Evolutionary conservation across 306 rosid species (phyloP).

Genomic region (Glycine soja): DNA sequence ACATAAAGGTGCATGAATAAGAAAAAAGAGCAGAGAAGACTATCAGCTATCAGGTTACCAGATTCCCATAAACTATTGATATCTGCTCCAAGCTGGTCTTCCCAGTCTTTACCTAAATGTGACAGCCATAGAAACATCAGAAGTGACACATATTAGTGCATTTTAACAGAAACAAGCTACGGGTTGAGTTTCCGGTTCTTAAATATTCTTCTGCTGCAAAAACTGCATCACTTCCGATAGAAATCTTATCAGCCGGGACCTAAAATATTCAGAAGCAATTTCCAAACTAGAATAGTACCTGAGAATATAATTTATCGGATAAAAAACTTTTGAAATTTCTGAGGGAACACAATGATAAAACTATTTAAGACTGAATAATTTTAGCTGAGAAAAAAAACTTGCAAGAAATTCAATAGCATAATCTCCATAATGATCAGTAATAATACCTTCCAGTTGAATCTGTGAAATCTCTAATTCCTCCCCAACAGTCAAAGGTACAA

Average conservation of each 20-base stretch:
- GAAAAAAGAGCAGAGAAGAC: background rate
- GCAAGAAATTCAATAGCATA: conserved; percentile 15
- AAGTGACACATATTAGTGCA: conserved; percentile 37
- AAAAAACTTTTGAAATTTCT: background rate
- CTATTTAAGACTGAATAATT: background rate
- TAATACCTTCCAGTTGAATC: conserved; percentile 89
- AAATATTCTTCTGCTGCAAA: conserved; percentile 94
- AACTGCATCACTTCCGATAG: conserved; percentile 96
- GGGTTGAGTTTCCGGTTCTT: conserved; percentile 63
- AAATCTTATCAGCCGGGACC: conserved; percentile 98
- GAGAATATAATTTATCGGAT: conserved; percentile 31
- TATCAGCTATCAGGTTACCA: conserved; percentile 55
- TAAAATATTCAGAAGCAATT: conserved; percentile 96
- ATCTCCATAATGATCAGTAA: conserved; percentile 33
- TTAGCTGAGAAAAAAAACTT: background rate
- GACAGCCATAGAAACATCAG: conserved; percentile 44
- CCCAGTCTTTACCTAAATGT: conserved; percentile 77
- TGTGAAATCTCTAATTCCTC: conserved; percentile 95
- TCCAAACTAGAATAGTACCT: conserved; percentile 97
- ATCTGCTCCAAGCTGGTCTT: conserved; percentile 96
- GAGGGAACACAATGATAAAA: conserved; percentile 4
- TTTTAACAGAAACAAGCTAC: conserved; percentile 30
- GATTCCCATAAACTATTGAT: conserved; percentile 94
- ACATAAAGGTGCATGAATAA: background rate
- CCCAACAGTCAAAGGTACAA: conserved; percentile 97